phyloP scores from a whole-genome alignment of 495 filamentous ascomycete genomes.

The Cladorrhinum samala region DNA sequence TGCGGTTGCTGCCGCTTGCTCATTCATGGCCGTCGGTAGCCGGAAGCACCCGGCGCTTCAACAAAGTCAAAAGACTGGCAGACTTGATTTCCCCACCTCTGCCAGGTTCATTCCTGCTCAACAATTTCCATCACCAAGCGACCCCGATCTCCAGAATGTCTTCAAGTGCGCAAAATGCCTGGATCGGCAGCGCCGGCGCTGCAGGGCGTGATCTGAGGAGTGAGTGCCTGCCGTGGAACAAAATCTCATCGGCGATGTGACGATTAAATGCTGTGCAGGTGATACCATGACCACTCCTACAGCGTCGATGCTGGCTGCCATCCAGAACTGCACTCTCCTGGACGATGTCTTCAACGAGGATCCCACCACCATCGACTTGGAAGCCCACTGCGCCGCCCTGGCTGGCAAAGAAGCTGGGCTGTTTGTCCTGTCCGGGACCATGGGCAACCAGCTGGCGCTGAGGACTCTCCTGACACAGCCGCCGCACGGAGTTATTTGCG shows the following conservation, averaged over 20 bases:
- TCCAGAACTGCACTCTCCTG: constrained; percentile 52
- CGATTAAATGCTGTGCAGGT: constrained; percentile 32
- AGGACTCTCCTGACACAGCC: constrained; percentile 62
- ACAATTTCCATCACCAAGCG: background rate
- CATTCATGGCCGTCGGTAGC: background rate
- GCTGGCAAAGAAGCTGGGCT: constrained; percentile 67
- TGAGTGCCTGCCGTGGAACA: constrained; percentile 15
- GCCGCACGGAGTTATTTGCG: constrained; percentile 64
- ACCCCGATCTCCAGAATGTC: background rate
- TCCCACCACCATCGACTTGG: constrained; percentile 66
- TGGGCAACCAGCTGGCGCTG: constrained; percentile 78
- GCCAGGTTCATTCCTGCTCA: background rate
- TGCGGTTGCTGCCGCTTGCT: background rate
- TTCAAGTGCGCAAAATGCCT: constrained; percentile 18
- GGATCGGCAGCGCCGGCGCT: constrained; percentile 39
- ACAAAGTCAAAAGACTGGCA: background rate
- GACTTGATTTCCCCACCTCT: background rate
- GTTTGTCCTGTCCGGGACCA: constrained; percentile 82
- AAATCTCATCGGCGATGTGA: background rate
- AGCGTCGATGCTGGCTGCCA: constrained; percentile 65
- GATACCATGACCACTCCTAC: constrained; percentile 89
- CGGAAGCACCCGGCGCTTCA: background rate
- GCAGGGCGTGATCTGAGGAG: constrained; percentile 40
- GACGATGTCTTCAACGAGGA: constrained; percentile 88
- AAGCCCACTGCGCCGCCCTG: constrained; percentile 60